These are phyloP conservation scores for Cryptosporidium xiaoi DNA, from an alignment of 169 alveolate genomes.

Conservation along the genomic window DNA sequence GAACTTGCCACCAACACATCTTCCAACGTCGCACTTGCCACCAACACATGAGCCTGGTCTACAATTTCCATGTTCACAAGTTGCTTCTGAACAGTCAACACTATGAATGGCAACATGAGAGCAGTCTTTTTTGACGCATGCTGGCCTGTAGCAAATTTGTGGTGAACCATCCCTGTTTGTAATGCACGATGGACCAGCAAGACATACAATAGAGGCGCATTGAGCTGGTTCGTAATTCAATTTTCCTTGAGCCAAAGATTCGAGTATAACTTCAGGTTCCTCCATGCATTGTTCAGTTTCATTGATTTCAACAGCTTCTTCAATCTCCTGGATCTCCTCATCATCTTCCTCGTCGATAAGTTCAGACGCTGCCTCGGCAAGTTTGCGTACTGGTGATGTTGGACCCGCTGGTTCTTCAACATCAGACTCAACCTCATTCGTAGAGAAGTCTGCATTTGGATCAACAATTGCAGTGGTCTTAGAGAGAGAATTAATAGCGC, in stretches of 20 bases:
- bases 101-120: conserved; percentile 15
- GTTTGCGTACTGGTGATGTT: not conserved
- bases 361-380: not conserved
- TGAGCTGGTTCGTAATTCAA: conserved; percentile 42
- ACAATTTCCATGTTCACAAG: conserved; percentile 19
- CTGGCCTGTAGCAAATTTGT: conserved; percentile 33
- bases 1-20: conserved; percentile 53
- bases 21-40: conserved; percentile 25
- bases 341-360: not conserved
- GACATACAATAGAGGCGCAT: conserved; percentile 20
- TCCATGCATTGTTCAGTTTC: not conserved
- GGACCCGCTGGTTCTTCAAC: conserved; percentile 18
- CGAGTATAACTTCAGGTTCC: conserved; percentile 44
- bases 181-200: conserved; percentile 42
- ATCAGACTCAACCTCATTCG: conserved; percentile 6
- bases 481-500: conserved; percentile 21
- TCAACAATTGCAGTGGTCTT: conserved; percentile 5
- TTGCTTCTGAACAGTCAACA: conserved; percentile 39
- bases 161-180: conserved; percentile 47
- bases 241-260: not conserved
- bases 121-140: conserved; percentile 53
- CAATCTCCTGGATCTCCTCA: not conserved
- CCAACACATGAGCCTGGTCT: conserved; percentile 42
- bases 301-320: not conserved
- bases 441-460: conserved; percentile 34